phyloP scores from a whole-genome alignment of 768 basidiomycete genomes.

The Xanthoconium stramineum region DNA sequence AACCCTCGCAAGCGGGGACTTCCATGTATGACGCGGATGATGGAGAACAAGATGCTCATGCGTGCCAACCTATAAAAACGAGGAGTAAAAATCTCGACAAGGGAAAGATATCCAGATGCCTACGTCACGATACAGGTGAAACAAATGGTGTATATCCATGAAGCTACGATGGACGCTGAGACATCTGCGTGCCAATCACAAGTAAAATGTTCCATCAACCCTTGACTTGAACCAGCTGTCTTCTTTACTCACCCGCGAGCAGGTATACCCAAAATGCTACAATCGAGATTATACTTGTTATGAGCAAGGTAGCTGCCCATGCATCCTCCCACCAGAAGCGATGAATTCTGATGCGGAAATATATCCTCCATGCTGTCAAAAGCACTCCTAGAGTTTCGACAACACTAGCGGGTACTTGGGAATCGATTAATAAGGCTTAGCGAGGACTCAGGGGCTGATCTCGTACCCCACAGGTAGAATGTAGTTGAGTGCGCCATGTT shows the following conservation, averaged over 20 bases:
- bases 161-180: not conserved
- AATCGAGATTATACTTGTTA: not conserved
- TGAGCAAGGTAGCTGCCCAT: not conserved
- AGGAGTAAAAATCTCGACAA: not conserved
- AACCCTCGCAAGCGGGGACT: not conserved
- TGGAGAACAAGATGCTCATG: not conserved
- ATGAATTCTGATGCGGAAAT: slow-evolving; percentile 7
- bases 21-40: not conserved
- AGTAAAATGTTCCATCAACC: not conserved
- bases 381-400: slow-evolving; percentile 12
- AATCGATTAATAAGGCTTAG: not conserved
- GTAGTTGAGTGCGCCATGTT: not conserved
- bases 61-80: not conserved
- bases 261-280: not conserved
- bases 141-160: not conserved
- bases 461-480: not conserved
- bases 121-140: not conserved
- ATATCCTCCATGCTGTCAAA: slow-evolving; percentile 19
- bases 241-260: not conserved
- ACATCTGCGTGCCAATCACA: not conserved
- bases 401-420: not conserved
- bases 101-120: no score
- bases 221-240: no score
- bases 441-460: no score
- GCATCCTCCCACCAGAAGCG: not conserved